Percentiles rank a stretch among this genome's conserved stretches.
Evolutionary conservation across 176 grass and related monocot genomes (phyloP).

Genomic region (Aegilops sharonensis): DNA sequence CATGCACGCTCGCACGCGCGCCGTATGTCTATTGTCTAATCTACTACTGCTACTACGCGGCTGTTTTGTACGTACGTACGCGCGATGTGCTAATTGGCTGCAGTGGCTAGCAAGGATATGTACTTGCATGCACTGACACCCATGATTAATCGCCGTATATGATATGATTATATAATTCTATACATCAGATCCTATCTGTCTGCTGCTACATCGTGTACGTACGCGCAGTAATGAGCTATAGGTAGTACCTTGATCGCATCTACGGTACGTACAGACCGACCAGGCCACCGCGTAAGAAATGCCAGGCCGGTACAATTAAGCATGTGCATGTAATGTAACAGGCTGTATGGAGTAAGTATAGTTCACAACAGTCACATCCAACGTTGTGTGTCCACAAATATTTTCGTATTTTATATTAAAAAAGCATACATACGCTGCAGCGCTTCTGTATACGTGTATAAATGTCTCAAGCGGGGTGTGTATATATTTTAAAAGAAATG

Average conservation of each 20-base stretch:
- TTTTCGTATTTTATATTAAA: too few species aligned
- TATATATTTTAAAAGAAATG: too few species aligned
- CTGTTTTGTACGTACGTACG: background rate
- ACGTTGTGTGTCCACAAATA: too few species aligned
- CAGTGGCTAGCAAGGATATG: too few species aligned
- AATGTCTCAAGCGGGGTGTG: too few species aligned
- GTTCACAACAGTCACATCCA: too few species aligned
- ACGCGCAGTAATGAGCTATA: background rate
- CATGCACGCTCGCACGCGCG: background rate
- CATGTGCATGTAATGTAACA: background rate
- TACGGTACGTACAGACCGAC: background rate
- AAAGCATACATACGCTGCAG: too few species aligned
- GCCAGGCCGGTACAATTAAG: background rate
- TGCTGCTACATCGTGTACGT: background rate
- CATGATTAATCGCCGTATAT: background rate
- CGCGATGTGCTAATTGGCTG: background rate
- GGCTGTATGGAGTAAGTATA: too few species aligned
- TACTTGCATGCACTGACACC: background rate
- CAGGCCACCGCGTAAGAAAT: too few species aligned
- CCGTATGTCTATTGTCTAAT: constrained; percentile 10
- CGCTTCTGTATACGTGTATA: too few species aligned
- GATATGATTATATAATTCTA: background rate
- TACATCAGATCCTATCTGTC: background rate
- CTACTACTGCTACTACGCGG: background rate
- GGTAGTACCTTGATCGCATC: background rate